Evolutionary conservation across 352 stramenopile genomes (phyloP).

Genomic region (Pythium coloratum): DNA sequence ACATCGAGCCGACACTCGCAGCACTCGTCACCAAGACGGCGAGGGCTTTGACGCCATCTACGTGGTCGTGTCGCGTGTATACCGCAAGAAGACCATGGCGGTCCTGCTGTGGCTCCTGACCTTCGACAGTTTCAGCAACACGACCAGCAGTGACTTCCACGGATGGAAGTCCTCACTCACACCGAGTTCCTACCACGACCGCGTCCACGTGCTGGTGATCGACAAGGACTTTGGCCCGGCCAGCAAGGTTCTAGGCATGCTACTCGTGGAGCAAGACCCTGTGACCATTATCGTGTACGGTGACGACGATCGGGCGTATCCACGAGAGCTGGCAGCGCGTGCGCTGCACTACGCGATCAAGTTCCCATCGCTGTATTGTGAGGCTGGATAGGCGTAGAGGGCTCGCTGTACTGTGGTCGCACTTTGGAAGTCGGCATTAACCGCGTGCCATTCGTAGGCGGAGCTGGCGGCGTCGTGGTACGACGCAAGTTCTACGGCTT

Average conservation of each 20-base stretch:
- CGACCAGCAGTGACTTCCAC: conserved; percentile 26
- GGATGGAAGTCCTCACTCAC: conserved; percentile 37
- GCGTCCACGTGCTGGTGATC: conserved; percentile 38
- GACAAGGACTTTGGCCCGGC: conserved; percentile 56
- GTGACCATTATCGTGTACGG: conserved; percentile 63
- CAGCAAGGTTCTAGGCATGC: conserved; percentile 50
- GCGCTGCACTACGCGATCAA: conserved; percentile 45
- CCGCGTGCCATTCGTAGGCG: conserved; percentile 52
- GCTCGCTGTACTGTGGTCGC: conserved; percentile 52
- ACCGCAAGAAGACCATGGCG: conserved; percentile 39
- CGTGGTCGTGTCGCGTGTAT: conserved; percentile 45
- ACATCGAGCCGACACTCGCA: conserved; percentile 41
- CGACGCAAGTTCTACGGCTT: conserved; percentile 51
- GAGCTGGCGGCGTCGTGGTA: conserved; percentile 44
- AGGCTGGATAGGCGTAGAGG: conserved; percentile 50
- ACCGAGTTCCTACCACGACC: conserved; percentile 29
- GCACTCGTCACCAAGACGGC: conserved; percentile 40
- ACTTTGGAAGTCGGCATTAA: conserved; percentile 50
- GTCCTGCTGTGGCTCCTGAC: conserved; percentile 45
- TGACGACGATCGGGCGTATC: conserved; percentile 50
- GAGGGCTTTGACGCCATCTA: conserved; percentile 49
- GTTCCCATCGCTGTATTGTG: conserved; percentile 49
- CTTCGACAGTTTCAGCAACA: conserved; percentile 19
- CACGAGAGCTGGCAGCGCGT: conserved; percentile 39
- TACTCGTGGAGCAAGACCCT: conserved; percentile 51